Evolutionary conservation across 108 stramenopile species (phyloP).

Genomic region (Skeletonema tropicum): DNA sequence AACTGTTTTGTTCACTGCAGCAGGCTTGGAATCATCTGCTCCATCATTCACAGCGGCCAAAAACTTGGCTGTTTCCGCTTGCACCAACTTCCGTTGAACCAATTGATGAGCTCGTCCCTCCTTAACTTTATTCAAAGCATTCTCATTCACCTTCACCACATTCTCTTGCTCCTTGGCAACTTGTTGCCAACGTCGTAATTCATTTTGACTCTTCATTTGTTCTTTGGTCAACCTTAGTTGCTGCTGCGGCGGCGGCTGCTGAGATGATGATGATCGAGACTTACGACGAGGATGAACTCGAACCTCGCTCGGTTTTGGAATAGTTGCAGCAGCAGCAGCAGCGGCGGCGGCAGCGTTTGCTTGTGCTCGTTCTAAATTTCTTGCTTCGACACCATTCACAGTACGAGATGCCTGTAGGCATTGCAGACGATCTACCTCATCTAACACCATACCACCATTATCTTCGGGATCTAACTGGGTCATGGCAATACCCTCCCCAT

Average conservation of each 20-base stretch:
- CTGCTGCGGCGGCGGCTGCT: neutral
- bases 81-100: constrained; percentile 3
- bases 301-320: neutral
- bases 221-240: constrained; percentile 10
- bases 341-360: neutral
- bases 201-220: constrained; percentile 20
- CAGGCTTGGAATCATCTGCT: neutral
- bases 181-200: constrained; percentile 15
- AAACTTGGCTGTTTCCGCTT: constrained; percentile 23
- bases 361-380: neutral
- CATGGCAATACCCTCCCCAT: constrained; percentile 53
- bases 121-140: constrained; percentile 34
- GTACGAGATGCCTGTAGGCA: constrained; percentile 6
- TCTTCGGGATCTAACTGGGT: constrained; percentile 58
- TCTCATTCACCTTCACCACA: constrained; percentile 34
- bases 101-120: constrained; percentile 19
- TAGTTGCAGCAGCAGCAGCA: neutral
- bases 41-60: constrained; percentile 1
- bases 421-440: constrained; percentile 20
- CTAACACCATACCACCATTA: constrained; percentile 14
- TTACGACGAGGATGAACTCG: constrained; percentile 8
- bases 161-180: constrained; percentile 40
- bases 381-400: neutral
- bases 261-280: constrained; percentile 5
- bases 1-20: neutral